These are phyloP conservation scores for Sequoia sempervirens DNA, from an alignment of 75 land plant genomes.

Conservation along the genomic window DNA sequence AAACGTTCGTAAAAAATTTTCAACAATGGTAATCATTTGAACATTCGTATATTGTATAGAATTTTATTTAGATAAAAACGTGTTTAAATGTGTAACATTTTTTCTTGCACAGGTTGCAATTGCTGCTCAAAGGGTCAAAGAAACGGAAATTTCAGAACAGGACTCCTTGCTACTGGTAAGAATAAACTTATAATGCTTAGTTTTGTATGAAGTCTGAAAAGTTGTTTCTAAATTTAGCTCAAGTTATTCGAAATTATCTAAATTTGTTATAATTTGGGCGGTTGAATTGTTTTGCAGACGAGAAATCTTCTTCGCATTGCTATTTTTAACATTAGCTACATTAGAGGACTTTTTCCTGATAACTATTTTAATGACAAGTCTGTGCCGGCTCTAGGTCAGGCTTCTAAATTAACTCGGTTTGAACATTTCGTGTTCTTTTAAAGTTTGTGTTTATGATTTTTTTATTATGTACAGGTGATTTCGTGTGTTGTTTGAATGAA, in stretches of 20 bases:
- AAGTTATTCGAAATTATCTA: background rate
- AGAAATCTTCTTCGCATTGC: slow-evolving; percentile 90
- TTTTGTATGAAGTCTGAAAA: background rate
- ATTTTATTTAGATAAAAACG: background rate
- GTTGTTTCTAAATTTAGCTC: background rate
- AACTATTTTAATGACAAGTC: slow-evolving; percentile 77
- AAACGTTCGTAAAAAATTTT: background rate
- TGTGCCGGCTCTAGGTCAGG: slow-evolving; percentile 72
- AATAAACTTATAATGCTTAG: background rate
- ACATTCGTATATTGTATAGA: background rate
- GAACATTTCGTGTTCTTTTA: background rate
- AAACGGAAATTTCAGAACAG: slow-evolving; percentile 71
- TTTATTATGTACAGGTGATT: background rate
- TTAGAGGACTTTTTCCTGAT: slow-evolving; percentile 91
- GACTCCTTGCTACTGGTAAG: slow-evolving; percentile 69
- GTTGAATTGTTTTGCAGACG: slow-evolving; percentile 33
- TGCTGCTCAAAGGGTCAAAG: slow-evolving; percentile 46
- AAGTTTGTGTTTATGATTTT: background rate
- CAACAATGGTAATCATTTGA: background rate
- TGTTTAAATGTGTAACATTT: background rate
- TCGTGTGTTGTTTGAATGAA: background rate
- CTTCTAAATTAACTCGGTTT: background rate
- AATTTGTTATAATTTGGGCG: background rate
- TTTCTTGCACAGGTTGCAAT: slow-evolving; percentile 32
- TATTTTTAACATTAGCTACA: slow-evolving; percentile 83